Percentiles rank a stretch among this genome's conserved stretches.
These are phyloP conservation scores for Apocynum venetum DNA, from an alignment of 257 asterid species.

Conservation along the genomic window DNA sequence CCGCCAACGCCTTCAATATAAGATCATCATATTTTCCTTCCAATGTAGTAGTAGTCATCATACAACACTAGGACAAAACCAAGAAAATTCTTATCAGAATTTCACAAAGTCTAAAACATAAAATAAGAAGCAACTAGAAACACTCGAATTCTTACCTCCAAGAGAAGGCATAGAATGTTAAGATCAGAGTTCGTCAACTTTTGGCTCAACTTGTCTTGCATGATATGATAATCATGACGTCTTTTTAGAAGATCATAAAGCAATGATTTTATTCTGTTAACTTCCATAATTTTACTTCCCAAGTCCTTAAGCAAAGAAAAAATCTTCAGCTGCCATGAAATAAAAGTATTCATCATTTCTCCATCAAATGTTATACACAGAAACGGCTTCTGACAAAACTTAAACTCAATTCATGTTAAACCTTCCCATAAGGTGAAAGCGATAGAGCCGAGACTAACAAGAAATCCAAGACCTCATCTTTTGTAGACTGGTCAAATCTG, in stretches of 20 bases:
- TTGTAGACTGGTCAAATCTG: slow-evolving; percentile 67
- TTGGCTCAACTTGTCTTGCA: slow-evolving; percentile 26
- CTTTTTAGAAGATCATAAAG: slow-evolving; percentile 57
- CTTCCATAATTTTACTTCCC: slow-evolving; percentile 52
- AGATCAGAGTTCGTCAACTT: slow-evolving; percentile 61
- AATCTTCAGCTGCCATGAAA: slow-evolving; percentile 59
- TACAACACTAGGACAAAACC: slow-evolving; percentile 47
- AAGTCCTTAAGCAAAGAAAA: slow-evolving; percentile 61
- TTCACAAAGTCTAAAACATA: slow-evolving; percentile 8
- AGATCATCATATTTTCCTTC: slow-evolving; percentile 36
- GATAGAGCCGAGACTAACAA: slow-evolving; percentile 46
- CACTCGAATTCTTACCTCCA: slow-evolving; percentile 53
- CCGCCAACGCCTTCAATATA: slow-evolving; percentile 66
- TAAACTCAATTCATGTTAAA: slow-evolving; percentile 12
- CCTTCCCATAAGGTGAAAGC: slow-evolving; percentile 76
- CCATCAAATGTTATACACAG: neutral
- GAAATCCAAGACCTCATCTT: slow-evolving; percentile 55
- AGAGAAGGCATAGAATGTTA: slow-evolving; percentile 58
- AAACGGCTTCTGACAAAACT: neutral
- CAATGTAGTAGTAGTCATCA: slow-evolving; percentile 34
- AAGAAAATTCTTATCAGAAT: slow-evolving; percentile 3
- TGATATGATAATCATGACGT: slow-evolving; percentile 38
- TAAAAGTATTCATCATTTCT: slow-evolving; percentile 1
- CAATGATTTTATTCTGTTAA: slow-evolving; percentile 47
- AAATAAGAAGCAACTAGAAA: slow-evolving; percentile 8